Evolutionary conservation across 192 early-diverging fungal species (phyloP).

Genomic region (Physocladia obscura): DNA sequence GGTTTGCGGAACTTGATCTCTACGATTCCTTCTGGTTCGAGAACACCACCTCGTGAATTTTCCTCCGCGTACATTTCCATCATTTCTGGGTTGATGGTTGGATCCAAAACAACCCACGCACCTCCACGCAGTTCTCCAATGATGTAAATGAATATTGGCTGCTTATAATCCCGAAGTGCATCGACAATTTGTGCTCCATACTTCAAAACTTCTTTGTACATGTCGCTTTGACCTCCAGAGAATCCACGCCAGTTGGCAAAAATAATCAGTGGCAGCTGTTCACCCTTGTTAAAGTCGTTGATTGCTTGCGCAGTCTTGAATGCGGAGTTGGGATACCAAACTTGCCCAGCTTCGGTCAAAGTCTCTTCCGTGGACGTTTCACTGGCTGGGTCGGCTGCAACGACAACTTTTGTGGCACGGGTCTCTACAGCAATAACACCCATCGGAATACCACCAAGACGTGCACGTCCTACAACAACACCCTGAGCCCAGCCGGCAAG

Average conservation of each 20-base stretch:
- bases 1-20: conserved; percentile 98
- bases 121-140: conserved; percentile 97
- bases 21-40: conserved; percentile 96
- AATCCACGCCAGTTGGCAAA: conserved; percentile 99
- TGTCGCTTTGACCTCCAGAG: conserved; percentile 97
- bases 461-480: conserved; percentile 91
- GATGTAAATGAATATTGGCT: conserved; percentile 96
- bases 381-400: conserved; percentile 94
- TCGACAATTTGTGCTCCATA: conserved; percentile 97
- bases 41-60: conserved; percentile 86
- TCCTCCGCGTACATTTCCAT: conserved; percentile 99
- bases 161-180: conserved; percentile 91
- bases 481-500: conserved; percentile 96
- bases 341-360: conserved; percentile 87
- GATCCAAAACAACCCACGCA: conserved; percentile 97
- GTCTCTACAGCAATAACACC: conserved; percentile 97
- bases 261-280: conserved; percentile 95
- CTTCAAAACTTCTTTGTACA: conserved; percentile 97
- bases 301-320: conserved; percentile 99
- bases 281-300: conserved; percentile 97
- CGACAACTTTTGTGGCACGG: conserved; percentile 84
- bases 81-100: conserved; percentile 92
- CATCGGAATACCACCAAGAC: conserved; percentile 95
- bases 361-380: conserved; percentile 85
- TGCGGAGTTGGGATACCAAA: conserved; percentile 99